Evolutionary conservation across 2,329 filamentous ascomycete species (phyloP).

Genomic region (Orbilia javanica): DNA sequence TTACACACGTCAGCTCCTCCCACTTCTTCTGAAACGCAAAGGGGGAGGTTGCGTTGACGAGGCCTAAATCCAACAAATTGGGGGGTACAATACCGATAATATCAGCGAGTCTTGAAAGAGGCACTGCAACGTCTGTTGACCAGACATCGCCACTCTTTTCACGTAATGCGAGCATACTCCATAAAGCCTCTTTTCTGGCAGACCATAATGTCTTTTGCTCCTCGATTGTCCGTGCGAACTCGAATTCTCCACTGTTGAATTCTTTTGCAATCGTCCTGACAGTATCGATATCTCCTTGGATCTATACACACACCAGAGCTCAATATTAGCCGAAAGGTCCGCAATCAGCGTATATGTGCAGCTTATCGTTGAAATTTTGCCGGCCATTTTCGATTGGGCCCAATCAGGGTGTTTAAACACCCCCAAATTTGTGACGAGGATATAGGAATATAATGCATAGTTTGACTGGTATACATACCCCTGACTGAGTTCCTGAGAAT

Average conservation of each 20-base stretch:
- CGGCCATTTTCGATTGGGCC: conserved; percentile 37
- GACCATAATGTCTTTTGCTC: conserved; percentile 85
- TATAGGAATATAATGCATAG: conserved; percentile 39
- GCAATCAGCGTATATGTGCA: conserved; percentile 39
- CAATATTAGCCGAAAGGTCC: conserved; percentile 49
- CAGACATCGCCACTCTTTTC: conserved; percentile 77
- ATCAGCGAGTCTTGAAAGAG: conserved; percentile 78
- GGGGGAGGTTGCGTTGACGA: conserved; percentile 30
- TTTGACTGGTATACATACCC: conserved; percentile 57
- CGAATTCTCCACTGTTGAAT: conserved; percentile 74
- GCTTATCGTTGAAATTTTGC: conserved; percentile 46
- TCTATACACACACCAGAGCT: conserved; percentile 63
- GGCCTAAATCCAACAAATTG: conserved; percentile 39
- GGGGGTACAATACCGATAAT: conserved; percentile 71
- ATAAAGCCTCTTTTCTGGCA: conserved; percentile 84
- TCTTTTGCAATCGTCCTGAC: conserved; percentile 75
- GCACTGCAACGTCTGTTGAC: conserved; percentile 89
- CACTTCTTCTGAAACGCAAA: background rate
- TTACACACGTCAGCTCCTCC: conserved; percentile 16
- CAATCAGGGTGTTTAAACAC: conserved; percentile 45
- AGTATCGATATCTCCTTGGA: conserved; percentile 75
- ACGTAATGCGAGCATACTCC: conserved; percentile 78
- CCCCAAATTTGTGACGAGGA: conserved; percentile 25
- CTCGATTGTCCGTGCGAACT: conserved; percentile 77
- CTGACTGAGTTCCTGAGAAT: conserved; percentile 58